Conservation (phyloP, 805 yeast genomes). For the Blastobotrys parvus region DNA sequence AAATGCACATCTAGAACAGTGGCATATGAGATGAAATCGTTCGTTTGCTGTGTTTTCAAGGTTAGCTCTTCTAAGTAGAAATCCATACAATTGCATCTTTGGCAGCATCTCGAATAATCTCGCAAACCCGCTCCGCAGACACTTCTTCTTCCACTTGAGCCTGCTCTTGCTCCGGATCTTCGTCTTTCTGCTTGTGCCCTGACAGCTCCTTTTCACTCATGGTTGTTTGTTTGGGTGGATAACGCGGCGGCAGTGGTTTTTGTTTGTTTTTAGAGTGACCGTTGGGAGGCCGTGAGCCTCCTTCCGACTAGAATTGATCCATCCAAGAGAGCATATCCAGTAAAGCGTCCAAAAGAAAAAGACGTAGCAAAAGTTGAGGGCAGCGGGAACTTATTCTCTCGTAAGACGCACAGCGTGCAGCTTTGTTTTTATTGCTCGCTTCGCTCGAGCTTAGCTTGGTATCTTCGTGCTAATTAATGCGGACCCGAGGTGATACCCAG, state of each 20-base stretch:
- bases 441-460: too few relatives aligned
- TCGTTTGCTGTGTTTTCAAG: constrained; percentile 28
- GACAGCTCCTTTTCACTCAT: not conserved
- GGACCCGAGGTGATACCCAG: too few relatives aligned
- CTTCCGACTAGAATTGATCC: too few relatives aligned
- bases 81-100: constrained; percentile 10
- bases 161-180: not conserved
- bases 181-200: not conserved
- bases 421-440: too few relatives aligned
- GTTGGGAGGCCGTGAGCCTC: too few relatives aligned
- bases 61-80: too few relatives aligned
- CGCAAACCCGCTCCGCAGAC: constrained; percentile 12
- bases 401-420: too few relatives aligned
- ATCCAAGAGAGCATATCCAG: not conserved
- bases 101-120: constrained; percentile 16
- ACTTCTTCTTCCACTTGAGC: not conserved
- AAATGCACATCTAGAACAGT: constrained; percentile 60
- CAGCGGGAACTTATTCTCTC: too few relatives aligned
- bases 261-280: not conserved
- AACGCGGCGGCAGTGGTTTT: too few relatives aligned
- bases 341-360: too few relatives aligned
- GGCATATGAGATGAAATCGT: constrained; percentile 64
- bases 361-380: too few relatives aligned
- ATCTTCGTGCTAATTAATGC: too few relatives aligned
- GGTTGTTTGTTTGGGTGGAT: not conserved